A percentile compares a stretch with the other conserved stretches of the same genome.
phyloP scores from a whole-genome alignment of 148 eudicot genomes.

The Rhododendron mucronatum region DNA sequence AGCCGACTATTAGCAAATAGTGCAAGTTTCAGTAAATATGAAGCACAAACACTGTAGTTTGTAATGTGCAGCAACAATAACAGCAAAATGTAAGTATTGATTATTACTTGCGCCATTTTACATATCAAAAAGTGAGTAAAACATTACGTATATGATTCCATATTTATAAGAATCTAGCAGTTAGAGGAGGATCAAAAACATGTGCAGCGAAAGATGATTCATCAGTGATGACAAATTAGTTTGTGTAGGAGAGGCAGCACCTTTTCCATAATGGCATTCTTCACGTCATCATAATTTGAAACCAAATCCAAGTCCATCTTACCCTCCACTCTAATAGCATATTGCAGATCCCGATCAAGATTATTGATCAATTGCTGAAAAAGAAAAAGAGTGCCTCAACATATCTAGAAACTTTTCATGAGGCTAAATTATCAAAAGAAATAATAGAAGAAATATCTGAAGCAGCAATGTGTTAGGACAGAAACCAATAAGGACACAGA shows the following conservation, averaged over 20 bases:
- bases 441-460: not conserved
- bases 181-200: not conserved
- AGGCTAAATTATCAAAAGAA: not conserved
- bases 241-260: constrained; percentile 27
- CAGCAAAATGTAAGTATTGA: not conserved
- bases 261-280: constrained; percentile 78
- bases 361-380: constrained; percentile 82
- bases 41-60: not conserved
- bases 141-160: too few relatives aligned
- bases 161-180: not conserved
- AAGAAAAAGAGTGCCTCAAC: constrained; percentile 7
- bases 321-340: constrained; percentile 97
- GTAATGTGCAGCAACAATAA: not conserved
- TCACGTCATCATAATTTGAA: constrained; percentile 87
- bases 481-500: not conserved
- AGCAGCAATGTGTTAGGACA: not conserved
- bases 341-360: constrained; percentile 98
- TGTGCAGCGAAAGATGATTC: not conserved
- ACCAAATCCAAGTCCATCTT: constrained; percentile 83
- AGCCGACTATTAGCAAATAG: not conserved
- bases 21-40: not conserved
- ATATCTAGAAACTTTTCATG: constrained; percentile 9
- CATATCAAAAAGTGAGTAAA: not conserved
- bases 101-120: not conserved
- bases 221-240: not conserved